A percentile compares a stretch with the other conserved stretches of the same genome.
phyloP scores from a whole-genome alignment of 2,329 filamentous ascomycete genomes.

The Colletotrichum sp. region DNA sequence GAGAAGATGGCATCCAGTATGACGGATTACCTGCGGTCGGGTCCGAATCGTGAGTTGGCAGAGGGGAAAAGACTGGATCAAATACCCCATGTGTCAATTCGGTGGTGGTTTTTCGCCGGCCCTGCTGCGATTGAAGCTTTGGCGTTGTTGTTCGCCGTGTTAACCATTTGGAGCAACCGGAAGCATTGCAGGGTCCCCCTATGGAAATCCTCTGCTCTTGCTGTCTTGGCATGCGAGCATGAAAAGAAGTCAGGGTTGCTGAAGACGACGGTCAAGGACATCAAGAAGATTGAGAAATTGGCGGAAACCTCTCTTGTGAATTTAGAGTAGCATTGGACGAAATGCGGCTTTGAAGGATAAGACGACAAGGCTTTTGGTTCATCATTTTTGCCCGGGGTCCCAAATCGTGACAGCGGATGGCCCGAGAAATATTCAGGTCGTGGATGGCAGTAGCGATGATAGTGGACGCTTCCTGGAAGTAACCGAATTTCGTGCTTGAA shows the following conservation, averaged over 20 bases:
- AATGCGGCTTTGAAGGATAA: no score
- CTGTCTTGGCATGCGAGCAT: neutral
- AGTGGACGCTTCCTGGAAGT: fast-evolving
- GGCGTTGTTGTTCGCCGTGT: neutral
- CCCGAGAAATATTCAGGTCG: neutral
- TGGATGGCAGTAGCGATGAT: neutral
- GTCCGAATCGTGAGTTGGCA: fast-evolving
- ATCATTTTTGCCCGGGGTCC: neutral
- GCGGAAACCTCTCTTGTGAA: fast-evolving
- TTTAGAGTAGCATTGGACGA: neutral
- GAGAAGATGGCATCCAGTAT: neutral
- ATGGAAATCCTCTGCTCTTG: neutral
- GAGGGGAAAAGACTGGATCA: fast-evolving
- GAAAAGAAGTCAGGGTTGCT: fast-evolving
- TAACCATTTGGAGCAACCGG: neutral
- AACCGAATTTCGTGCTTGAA: neutral
- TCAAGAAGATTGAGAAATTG: neutral
- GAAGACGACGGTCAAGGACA: neutral
- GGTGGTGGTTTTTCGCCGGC: neutral
- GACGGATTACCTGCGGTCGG: neutral
- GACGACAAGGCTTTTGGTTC: neutral
- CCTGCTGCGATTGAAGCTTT: neutral
- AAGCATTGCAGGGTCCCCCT: neutral
- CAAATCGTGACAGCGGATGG: neutral
- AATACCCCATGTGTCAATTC: neutral